These are phyloP conservation scores for Starmerella sp. DNA, from an alignment of 805 yeast species.

Conservation along the genomic window DNA sequence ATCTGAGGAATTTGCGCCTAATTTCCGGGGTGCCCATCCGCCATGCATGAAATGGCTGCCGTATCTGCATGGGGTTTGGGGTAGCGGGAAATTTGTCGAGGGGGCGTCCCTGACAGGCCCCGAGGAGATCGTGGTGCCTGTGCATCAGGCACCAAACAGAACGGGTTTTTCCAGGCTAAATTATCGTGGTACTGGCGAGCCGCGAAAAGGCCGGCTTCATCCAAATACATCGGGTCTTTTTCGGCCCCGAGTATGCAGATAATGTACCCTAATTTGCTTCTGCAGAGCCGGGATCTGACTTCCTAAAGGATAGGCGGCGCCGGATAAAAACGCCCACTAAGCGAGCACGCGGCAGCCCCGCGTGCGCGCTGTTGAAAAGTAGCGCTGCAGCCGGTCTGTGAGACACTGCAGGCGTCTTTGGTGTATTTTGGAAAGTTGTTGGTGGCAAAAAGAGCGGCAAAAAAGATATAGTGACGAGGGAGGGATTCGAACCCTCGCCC, in stretches of 20 bases:
- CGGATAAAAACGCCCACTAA: too few species aligned
- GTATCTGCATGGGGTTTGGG: not conserved
- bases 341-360: too few species aligned
- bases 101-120: not conserved
- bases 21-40: not conserved
- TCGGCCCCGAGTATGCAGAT: not conserved
- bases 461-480: slow-evolving; percentile 24
- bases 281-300: not conserved
- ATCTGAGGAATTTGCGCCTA: not conserved
- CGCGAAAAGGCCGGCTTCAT: not conserved
- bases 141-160: too few species aligned
- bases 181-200: too few species aligned
- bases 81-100: not conserved
- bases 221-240: not conserved
- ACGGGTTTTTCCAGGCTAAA: too few species aligned
- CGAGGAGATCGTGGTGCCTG: too few species aligned
- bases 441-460: not conserved
- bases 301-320: not conserved
- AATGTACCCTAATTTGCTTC: not conserved
- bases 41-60: not conserved
- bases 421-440: not conserved
- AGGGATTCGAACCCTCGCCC: slow-evolving; percentile 29
- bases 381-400: too few species aligned
- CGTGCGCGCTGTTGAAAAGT: not conserved
- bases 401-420: too few species aligned